Evolutionary conservation across 1,139 yeast species (phyloP).

Genomic region (Blastobotrys arbuscula): DNA sequence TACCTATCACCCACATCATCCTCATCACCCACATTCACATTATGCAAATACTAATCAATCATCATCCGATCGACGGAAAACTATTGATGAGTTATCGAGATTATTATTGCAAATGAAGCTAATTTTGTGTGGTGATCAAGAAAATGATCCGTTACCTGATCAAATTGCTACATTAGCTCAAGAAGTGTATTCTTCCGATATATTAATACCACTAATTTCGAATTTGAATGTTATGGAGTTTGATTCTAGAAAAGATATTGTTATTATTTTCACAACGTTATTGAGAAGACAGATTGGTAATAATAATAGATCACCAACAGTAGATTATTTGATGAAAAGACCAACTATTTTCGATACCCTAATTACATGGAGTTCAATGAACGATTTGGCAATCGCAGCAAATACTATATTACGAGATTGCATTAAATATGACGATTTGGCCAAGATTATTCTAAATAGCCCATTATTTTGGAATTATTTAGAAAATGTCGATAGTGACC

Average conservation of each 20-base stretch:
- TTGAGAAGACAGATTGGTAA: conserved; percentile 74
- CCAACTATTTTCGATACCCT: conserved; percentile 62
- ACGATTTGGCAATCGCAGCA: conserved; percentile 66
- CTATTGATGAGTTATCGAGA: conserved; percentile 69
- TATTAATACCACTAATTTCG: conserved; percentile 53
- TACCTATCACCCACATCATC: neutral
- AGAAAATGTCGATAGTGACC: conserved; percentile 64
- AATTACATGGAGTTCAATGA: conserved; percentile 62
- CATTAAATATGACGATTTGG: conserved; percentile 68
- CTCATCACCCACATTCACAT: neutral
- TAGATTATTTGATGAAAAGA: conserved; percentile 66
- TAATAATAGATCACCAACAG: conserved; percentile 75
- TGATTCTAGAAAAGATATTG: conserved; percentile 83
- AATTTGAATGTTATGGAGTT: conserved; percentile 67
- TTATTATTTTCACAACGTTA: conserved; percentile 64
- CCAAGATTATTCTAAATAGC: conserved; percentile 50
- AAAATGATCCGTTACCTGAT: conserved; percentile 66
- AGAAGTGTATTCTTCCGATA: conserved; percentile 69
- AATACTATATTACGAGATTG: conserved; percentile 85
- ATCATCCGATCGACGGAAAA: conserved; percentile 9
- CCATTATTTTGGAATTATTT: conserved; percentile 77
- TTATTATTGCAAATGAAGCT: conserved; percentile 62
- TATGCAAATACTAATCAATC: neutral
- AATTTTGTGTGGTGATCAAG: conserved; percentile 71
- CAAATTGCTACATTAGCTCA: conserved; percentile 62